phyloP scores from a whole-genome alignment of 495 filamentous ascomycete genomes.

The Neurospora sp. region DNA sequence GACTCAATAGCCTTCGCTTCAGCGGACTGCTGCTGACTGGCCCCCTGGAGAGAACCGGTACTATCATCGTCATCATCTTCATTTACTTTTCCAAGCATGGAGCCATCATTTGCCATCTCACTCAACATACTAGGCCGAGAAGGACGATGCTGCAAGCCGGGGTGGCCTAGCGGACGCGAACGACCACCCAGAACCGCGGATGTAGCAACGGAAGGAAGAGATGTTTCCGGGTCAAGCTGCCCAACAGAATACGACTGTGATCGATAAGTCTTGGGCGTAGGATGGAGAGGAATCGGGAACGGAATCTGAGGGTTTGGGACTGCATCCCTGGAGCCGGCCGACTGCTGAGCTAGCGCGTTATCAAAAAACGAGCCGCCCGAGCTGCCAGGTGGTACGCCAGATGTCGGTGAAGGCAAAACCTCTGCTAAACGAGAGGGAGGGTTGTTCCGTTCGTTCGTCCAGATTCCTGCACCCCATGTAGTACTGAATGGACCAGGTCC shows the following conservation, averaged over 20 bases:
- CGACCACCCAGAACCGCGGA: conserved; percentile 39
- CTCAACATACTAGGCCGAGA: conserved; percentile 81
- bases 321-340: conserved; percentile 33
- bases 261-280: conserved; percentile 83
- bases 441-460: conserved; percentile 69
- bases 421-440: conserved; percentile 64
- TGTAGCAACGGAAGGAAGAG: conserved; percentile 32
- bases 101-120: conserved; percentile 62
- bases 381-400: conserved; percentile 45
- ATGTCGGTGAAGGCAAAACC: conserved; percentile 68
- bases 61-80: conserved; percentile 69
- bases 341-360: conserved; percentile 32
- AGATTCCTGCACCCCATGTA: conserved; percentile 67
- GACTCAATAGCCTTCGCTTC: conserved; percentile 61
- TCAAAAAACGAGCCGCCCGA: conserved; percentile 35
- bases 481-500: conserved; percentile 41
- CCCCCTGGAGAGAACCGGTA: conserved; percentile 44
- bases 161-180: conserved; percentile 43
- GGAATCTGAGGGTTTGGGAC: conserved; percentile 57
- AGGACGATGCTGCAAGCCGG: conserved; percentile 67
- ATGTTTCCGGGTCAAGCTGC: conserved; percentile 68
- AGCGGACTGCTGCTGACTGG: conserved; percentile 42
- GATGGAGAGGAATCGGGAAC: conserved; percentile 83
- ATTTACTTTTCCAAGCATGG: conserved; percentile 63
- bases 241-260: conserved; percentile 97